Base-by-base conservation (phyloP, 2,329 filamentous ascomycete genomes). In the Mariannaea sp. region DNA sequence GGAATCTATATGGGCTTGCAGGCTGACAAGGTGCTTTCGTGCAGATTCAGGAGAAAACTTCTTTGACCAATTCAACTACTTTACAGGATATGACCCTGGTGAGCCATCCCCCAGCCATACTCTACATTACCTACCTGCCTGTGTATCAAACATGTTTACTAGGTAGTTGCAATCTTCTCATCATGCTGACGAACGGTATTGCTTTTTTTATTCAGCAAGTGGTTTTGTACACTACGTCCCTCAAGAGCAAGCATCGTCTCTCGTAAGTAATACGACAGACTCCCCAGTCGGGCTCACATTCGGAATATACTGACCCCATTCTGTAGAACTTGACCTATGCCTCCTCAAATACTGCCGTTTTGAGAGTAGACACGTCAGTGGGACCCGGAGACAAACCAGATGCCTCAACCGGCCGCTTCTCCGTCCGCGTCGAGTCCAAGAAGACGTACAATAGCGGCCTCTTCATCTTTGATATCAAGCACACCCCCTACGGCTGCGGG, bases 391-490 rank as follows among this genome's bases (percentile, higher is more conserved):
- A 73, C 22, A 56, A 61, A 3, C 80, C 80, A 4, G 71, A 84
- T 57, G 79, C 83, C 14, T 78, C 78, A 3, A 82, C 77, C 0
- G 85, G 84, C 42, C 83, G 85, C 17, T 82, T 82, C 70, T 86
- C 83, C 0, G 83, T 87, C 12, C 83, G 85, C 12, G 72, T 87
- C 50, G 77, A 82, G 55, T 87, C 84, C 29, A 85, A 82, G 64
- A 74, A 69, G 38, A 79, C 79, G 38, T 88, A 86, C 69, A 70
- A 83, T 62, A 71, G 67, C n/a, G 85, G 85, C 0, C 79, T 88
- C n/a, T 88, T 87, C 71, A 73, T 88, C 62, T 88, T 88, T 62
- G 84, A 88, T 64, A 75, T 88, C 58, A 76, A 79, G 55, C 85
- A 87, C 70, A 81, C 81, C 0, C 85, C 85, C 0, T 81, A 77